Conservation (phyloP, 345 rosid species). For the Acer campestre region DNA sequence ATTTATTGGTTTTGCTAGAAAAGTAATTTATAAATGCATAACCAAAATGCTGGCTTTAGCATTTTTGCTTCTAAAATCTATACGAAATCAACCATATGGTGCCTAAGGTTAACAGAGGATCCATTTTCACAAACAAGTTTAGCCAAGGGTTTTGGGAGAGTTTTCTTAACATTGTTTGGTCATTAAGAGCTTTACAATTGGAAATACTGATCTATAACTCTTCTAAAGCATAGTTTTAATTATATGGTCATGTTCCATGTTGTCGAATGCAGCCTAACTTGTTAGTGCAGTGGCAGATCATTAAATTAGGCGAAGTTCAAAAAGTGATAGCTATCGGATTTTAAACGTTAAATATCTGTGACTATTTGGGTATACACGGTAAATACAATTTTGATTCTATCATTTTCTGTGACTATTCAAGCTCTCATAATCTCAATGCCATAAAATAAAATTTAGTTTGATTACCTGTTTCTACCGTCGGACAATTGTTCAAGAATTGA, state of each 20-base stretch:
- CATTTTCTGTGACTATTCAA: not conserved
- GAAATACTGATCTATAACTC: not conserved
- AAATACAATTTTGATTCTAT: not conserved
- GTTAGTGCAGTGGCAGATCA: not conserved
- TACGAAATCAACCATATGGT: not conserved
- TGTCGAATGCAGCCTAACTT: not conserved
- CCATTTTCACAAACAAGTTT: not conserved
- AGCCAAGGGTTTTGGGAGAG: too few relatives aligned
- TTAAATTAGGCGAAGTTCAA: too few relatives aligned
- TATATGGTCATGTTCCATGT: not conserved
- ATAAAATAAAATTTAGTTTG: not conserved
- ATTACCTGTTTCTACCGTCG: conserved; percentile 79
- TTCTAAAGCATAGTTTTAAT: not conserved
- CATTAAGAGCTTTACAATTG: not conserved
- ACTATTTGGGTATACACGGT: not conserved
- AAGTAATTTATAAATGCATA: too few relatives aligned
- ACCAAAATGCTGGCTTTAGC: not conserved
- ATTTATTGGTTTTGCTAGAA: not conserved
- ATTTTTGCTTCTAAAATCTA: not conserved
- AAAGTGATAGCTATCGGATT: too few relatives aligned
- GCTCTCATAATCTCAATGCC: not conserved
- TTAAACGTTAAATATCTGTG: too few relatives aligned
- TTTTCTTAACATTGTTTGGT: not conserved
- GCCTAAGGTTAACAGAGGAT: not conserved
- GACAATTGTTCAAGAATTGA: conserved; percentile 81